These are phyloP conservation scores for Talaromyces sp. DNA, from an alignment of 2,329 filamentous ascomycete species.

Conservation along the genomic window DNA sequence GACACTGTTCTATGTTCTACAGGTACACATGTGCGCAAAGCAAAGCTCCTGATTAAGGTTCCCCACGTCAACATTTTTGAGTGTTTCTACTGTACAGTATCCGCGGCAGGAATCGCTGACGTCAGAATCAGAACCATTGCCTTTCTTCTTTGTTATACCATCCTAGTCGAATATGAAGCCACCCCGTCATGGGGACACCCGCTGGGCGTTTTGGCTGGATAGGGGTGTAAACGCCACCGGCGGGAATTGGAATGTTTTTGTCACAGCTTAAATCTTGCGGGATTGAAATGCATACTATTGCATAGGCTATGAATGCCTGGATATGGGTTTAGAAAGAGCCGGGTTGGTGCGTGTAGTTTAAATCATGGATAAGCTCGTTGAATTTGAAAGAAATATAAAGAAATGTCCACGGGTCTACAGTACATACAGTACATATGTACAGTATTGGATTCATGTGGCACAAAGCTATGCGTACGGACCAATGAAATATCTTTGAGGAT, in stretches of 20 bases:
- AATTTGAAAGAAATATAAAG: no score
- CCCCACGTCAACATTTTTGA: neutral
- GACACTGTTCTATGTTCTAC: neutral
- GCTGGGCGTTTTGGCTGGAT: neutral
- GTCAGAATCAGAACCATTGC: neutral
- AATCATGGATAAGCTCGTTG: no score
- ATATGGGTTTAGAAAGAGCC: no score
- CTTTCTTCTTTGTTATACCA: neutral
- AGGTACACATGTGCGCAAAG: neutral
- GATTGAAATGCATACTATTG: neutral
- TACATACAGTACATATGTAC: no score
- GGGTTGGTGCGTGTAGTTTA: no score
- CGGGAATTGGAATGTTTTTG: neutral
- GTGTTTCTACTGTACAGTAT: no score
- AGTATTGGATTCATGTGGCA: neutral
- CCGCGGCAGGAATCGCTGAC: neutral
- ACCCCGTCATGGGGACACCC: slow-evolving; percentile 5
- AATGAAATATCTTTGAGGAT: neutral
- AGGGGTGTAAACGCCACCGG: neutral
- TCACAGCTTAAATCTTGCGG: neutral
- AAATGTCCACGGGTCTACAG: no score
- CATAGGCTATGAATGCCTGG: no score
- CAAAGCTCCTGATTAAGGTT: neutral
- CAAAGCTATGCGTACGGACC: neutral
- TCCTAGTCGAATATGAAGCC: slow-evolving; percentile 2